phyloP scores from a whole-genome alignment of 2,329 filamentous ascomycete genomes.

The Alternaria infectoria region DNA sequence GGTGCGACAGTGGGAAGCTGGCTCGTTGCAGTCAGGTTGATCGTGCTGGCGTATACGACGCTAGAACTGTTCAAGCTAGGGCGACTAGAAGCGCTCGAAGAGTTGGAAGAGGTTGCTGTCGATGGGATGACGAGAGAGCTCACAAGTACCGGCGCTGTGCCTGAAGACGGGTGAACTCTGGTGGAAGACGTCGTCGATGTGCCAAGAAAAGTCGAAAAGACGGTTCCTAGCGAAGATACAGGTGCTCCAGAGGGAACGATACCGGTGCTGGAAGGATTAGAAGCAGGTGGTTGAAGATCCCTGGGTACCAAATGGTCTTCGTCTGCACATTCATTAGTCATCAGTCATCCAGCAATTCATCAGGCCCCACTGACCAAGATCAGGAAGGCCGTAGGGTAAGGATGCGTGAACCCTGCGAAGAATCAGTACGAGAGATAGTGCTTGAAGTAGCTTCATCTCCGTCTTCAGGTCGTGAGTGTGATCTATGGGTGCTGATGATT shows the following conservation, averaged over 20 bases:
- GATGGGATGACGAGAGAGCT: too few relatives aligned
- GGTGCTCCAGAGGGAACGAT: neutral
- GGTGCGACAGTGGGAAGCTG: neutral
- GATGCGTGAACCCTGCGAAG: neutral
- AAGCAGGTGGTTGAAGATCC: neutral
- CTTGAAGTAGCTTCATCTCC: neutral
- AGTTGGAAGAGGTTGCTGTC: too few relatives aligned
- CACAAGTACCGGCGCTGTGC: too few relatives aligned
- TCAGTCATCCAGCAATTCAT: too few relatives aligned
- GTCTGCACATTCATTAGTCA: neutral
- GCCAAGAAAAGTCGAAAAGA: neutral
- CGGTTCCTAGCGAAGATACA: neutral
- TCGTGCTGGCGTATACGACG: too few relatives aligned
- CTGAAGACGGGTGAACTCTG: too few relatives aligned
- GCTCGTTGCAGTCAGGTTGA: too few relatives aligned
- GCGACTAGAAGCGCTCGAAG: too few relatives aligned
- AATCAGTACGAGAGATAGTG: neutral
- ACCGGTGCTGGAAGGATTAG: neutral
- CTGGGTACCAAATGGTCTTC: neutral
- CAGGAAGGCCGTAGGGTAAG: neutral
- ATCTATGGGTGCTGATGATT: neutral
- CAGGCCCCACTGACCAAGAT: neutral
- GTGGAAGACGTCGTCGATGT: neutral
- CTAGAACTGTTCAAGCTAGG: too few relatives aligned
- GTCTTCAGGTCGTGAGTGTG: too few relatives aligned